Conservation (phyloP, 306 rosid genomes). For the Dalbergia oliveri region DNA sequence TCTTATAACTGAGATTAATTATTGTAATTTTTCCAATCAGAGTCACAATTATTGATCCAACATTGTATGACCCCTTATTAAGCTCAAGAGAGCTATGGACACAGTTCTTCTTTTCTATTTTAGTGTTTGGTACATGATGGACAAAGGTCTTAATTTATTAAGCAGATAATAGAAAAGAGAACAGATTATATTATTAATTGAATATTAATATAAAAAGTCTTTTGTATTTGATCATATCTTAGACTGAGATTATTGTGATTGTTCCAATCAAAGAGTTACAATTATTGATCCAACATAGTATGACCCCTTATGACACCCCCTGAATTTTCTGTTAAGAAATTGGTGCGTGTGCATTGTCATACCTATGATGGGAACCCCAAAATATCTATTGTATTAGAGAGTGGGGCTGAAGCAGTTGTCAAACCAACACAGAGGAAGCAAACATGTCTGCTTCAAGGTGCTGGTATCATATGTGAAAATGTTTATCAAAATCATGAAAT, state of each 20-base stretch:
- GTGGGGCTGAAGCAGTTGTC: not conserved
- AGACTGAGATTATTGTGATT: not conserved
- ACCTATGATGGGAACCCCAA: too few relatives aligned
- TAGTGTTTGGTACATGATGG: not conserved
- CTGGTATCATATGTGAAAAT: not conserved
- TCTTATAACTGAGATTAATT: too few relatives aligned
- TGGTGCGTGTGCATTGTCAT: too few relatives aligned
- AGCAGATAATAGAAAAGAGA: not conserved
- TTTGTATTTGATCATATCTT: not conserved
- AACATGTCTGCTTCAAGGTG: slow-evolving; percentile 24
- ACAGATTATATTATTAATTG: not conserved
- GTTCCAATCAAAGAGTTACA: not conserved
- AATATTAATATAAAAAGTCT: not conserved
- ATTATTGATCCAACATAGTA: slow-evolving; percentile 8
- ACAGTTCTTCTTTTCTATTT: too few relatives aligned
- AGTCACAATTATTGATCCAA: not conserved
- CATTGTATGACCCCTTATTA: slow-evolving; percentile 11
- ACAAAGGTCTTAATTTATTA: not conserved
- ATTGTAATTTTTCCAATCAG: not conserved
- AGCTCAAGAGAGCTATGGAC: not conserved
- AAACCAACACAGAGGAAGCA: not conserved
- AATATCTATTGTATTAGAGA: too few relatives aligned
- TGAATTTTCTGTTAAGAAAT: too few relatives aligned
- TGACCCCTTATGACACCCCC: not conserved
- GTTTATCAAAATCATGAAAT: too few relatives aligned